These are phyloP conservation scores for Lathyrus sativus DNA, from an alignment of 306 rosid genomes.

Conservation along the genomic window DNA sequence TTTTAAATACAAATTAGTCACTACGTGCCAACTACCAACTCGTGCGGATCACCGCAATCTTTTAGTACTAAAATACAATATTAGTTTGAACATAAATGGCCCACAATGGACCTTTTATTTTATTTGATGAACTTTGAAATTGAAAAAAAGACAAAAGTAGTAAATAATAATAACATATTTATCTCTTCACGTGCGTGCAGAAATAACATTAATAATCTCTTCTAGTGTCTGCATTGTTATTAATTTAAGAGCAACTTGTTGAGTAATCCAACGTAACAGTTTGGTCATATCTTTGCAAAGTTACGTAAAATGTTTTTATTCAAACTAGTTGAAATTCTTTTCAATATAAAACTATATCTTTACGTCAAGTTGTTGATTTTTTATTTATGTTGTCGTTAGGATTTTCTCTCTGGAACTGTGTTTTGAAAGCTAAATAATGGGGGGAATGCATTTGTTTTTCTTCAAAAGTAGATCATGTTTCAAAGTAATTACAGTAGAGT, in stretches of 20 bases:
- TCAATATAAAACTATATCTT: constrained; percentile 37
- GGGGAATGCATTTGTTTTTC: constrained; percentile 35
- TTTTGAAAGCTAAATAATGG: constrained; percentile 32
- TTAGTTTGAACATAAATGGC: constrained; percentile 22
- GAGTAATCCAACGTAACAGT: constrained; percentile 29
- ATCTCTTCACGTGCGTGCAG: constrained; percentile 51
- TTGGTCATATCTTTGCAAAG: constrained; percentile 35
- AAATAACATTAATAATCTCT: background rate
- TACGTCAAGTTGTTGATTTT: constrained; percentile 17
- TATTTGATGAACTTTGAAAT: constrained; percentile 30
- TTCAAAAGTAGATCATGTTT: constrained; percentile 23
- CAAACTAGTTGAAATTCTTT: constrained; percentile 52
- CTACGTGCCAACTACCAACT: constrained; percentile 47
- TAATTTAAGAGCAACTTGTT: constrained; percentile 32
- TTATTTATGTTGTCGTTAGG: constrained; percentile 6
- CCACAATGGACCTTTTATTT: background rate
- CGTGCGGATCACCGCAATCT: constrained; percentile 56
- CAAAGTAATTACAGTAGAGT: constrained; percentile 34
- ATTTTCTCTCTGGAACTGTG: background rate
- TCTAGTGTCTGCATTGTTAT: background rate
- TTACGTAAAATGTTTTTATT: constrained; percentile 42
- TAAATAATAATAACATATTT: too few species aligned
- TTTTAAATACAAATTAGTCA: constrained; percentile 2
- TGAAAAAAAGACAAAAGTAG: background rate
- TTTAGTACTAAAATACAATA: constrained; percentile 26